These are phyloP conservation scores for Scytalidium sp. DNA, from an alignment of 2,329 filamentous ascomycete genomes.

Conservation along the genomic window DNA sequence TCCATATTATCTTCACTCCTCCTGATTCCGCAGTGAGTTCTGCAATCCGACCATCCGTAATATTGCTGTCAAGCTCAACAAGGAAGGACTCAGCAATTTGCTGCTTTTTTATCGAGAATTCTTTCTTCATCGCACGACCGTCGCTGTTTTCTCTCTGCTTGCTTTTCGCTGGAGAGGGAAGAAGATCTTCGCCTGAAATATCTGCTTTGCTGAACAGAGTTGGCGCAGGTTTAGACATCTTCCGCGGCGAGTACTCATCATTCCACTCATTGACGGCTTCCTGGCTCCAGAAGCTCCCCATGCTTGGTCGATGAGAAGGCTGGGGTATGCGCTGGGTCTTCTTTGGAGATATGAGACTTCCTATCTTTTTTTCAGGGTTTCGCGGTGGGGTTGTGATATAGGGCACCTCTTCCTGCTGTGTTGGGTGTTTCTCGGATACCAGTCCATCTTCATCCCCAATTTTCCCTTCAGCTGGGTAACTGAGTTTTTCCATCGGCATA, in stretches of 20 bases:
- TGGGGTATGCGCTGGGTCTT: constrained; percentile 43
- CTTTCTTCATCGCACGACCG: constrained; percentile 47
- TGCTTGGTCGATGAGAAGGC: constrained; percentile 50
- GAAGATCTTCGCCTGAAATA: background rate
- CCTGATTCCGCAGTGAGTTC: constrained; percentile 60
- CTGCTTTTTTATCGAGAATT: constrained; percentile 58
- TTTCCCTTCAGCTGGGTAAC: background rate
- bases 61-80: constrained; percentile 61
- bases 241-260: constrained; percentile 55
- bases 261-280: constrained; percentile 62
- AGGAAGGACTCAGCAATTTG: constrained; percentile 63
- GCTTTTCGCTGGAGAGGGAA: constrained; percentile 21
- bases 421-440: constrained; percentile 14
- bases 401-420: constrained; percentile 15
- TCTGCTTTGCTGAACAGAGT: background rate
- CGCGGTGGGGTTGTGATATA: constrained; percentile 22
- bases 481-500: background rate
- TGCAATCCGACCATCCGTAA: constrained; percentile 59
- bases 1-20: constrained; percentile 71
- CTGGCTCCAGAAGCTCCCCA: constrained; percentile 59
- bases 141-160: constrained; percentile 31
- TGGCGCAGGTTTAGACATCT: constrained; percentile 29
- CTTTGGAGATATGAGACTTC: constrained; percentile 20
- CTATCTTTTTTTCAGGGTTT: constrained; percentile 20
- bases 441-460: constrained; percentile 5